Base-by-base conservation (phyloP, 2,329 filamentous ascomycete genomes). In the Cordyceps farinosa region DNA sequence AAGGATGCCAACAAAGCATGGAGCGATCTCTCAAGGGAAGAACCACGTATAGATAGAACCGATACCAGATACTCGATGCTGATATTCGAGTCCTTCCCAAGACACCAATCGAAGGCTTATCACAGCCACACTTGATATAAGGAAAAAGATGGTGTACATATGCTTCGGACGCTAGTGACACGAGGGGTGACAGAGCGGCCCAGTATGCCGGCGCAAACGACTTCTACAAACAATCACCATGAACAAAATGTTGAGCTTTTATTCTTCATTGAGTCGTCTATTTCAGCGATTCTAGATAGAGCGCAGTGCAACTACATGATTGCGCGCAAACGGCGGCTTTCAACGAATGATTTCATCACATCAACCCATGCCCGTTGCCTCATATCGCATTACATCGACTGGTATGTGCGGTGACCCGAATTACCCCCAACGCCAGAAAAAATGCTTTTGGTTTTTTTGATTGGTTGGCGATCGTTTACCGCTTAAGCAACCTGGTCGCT, bases 401-500 rank as follows among this genome's bases (percentile, higher is more conserved):
- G 74, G 72, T 76, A 76, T 76, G 74, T 71, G 71, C 71, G 71
- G 67, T 71, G 66, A 72, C 71, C 74, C 71, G 66, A 74, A 70
- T 50, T 62, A 72, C 72, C 74, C 78, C 73, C 66, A 82, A 82
- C 79, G 79, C 80, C 78, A 70, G 74, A 66, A 67, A 73, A 57
- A 57, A 40, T 34, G 34, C 47, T 56, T 52, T 65, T 38, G 36
- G 50, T 61, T 64, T 61, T 56, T 55, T 44, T 27, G 44, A 58
- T 61, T 64, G 15, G 40, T 63, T 54, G 66, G 32, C 51, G 22
- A 38, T 13, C 4, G 27, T 36, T 10, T 4, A 51, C 64, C 58
- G 67, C 67, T 80, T 88, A 90, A 74, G 84, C 81, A 76, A 83
- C 79, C 78, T 88, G 87, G 80, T 91, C 88, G 81, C 84, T 89